Evolutionary conservation across 495 filamentous ascomycete genomes (phyloP).

Genomic region (Penicillium riverlandense): DNA sequence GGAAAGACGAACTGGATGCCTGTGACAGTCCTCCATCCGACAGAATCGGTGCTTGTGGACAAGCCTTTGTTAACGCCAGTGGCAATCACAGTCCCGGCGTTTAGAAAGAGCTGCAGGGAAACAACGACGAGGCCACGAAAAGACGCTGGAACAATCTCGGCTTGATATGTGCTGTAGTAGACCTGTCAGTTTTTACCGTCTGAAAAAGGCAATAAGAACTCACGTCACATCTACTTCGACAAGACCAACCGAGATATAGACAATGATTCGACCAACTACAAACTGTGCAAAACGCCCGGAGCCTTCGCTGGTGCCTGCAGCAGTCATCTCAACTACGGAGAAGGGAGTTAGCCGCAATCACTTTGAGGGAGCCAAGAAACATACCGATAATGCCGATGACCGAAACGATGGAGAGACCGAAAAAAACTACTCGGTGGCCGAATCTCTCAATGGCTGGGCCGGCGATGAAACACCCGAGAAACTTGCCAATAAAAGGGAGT

Average conservation of each 20-base stretch:
- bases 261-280: conserved; percentile 3
- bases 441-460: conserved; percentile 4
- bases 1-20: too few species aligned
- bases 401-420: not conserved
- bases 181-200: too few species aligned
- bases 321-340: too few species aligned
- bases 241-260: conserved; percentile 2
- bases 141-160: conserved; percentile 7
- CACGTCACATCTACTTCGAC: not conserved
- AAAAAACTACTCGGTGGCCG: conserved; percentile 3
- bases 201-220: not conserved
- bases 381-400: not conserved
- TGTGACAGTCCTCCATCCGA: too few species aligned
- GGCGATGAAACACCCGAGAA: not conserved
- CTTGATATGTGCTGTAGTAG: conserved; percentile 2
- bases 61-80: too few species aligned
- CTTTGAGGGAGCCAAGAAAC: too few species aligned
- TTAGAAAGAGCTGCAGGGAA: conserved; percentile 4
- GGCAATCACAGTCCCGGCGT: not conserved
- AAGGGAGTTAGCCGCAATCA: too few species aligned
- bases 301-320: too few species aligned
- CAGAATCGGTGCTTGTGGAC: too few species aligned
- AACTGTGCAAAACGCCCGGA: not conserved
- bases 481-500: conserved; percentile 6
- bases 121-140: conserved; percentile 6